Conservation (phyloP, 495 filamentous ascomycete species). For the Podospora bellae-mahoneyi region DNA sequence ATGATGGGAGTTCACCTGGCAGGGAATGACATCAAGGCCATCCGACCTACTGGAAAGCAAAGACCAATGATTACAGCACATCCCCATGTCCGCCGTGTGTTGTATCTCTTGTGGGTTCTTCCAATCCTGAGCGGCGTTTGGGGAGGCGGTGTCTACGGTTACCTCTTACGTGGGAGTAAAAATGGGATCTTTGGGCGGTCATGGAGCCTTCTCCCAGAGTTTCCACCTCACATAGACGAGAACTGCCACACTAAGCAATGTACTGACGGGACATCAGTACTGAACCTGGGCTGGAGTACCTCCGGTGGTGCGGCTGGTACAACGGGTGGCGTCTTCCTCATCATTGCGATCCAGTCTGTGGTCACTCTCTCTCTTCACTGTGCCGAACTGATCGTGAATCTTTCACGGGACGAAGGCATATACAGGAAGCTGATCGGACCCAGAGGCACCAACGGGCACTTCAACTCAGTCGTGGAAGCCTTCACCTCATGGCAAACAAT, state of each 20-base stretch:
- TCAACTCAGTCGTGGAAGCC: constrained; percentile 37
- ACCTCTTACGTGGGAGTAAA: constrained; percentile 22
- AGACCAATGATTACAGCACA: constrained; percentile 28
- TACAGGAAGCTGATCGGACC: constrained; percentile 34
- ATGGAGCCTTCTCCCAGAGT: constrained; percentile 29
- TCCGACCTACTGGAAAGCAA: constrained; percentile 32
- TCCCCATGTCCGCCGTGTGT: constrained; percentile 27
- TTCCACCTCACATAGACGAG: constrained; percentile 28
- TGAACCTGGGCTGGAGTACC: constrained; percentile 32
- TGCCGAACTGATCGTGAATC: constrained; percentile 45
- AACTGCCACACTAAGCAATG: constrained; percentile 27
- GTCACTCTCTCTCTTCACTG: constrained; percentile 45
- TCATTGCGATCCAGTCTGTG: constrained; percentile 33
- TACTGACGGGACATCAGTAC: constrained; percentile 35
- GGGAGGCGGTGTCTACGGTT: constrained; percentile 28
- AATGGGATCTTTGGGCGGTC: constrained; percentile 32
- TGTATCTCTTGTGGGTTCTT: constrained; percentile 27
- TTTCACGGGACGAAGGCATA: constrained; percentile 44
- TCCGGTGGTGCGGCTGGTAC: constrained; percentile 24
- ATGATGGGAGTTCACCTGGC: constrained; percentile 34
- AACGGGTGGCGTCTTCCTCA: constrained; percentile 29
- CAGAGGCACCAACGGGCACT: constrained; percentile 32
- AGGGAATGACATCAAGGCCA: constrained; percentile 28
- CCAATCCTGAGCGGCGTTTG: constrained; percentile 30
- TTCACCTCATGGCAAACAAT: constrained; percentile 43